phyloP scores from a whole-genome alignment of 768 basidiomycete species.

The Mrakia gelida region DNA sequence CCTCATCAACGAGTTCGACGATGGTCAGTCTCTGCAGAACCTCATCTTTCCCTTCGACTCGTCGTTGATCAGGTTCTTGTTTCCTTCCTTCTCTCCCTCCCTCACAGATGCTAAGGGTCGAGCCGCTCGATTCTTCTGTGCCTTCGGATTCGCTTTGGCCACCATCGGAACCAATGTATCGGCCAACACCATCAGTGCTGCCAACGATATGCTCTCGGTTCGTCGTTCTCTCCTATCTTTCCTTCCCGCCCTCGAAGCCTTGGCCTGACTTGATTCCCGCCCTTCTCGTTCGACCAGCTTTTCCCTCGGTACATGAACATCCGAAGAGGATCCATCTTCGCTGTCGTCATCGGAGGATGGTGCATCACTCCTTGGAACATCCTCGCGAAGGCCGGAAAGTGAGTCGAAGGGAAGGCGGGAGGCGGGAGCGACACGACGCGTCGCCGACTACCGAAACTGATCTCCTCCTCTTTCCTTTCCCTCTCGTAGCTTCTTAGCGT shows the following conservation, averaged over 20 bases:
- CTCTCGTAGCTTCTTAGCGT: conserved; percentile 55
- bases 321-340: conserved; percentile 64
- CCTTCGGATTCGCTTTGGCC: conserved; percentile 67
- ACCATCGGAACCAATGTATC: conserved; percentile 65
- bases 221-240: no score
- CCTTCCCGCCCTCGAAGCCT: no score
- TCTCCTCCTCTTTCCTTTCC: conserved; percentile 38
- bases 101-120: conserved; percentile 48
- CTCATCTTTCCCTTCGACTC: background rate
- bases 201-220: conserved; percentile 70
- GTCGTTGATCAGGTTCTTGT: background rate
- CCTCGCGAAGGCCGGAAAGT: conserved; percentile 48
- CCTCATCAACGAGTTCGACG: conserved; percentile 54
- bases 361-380: conserved; percentile 70
- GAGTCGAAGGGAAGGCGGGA: no score
- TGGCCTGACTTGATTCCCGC: no score
- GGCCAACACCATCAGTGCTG: conserved; percentile 70
- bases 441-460: background rate
- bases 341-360: conserved; percentile 80
- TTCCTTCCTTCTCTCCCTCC: background rate
- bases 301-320: conserved; percentile 66
- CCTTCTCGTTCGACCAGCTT: background rate
- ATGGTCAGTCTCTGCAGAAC: conserved; percentile 40
- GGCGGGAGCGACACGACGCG: background rate
- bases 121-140: conserved; percentile 76